These are phyloP conservation scores for Pyrenochaeta sp. DNA, from an alignment of 2,329 filamentous ascomycete species.

Conservation along the genomic window DNA sequence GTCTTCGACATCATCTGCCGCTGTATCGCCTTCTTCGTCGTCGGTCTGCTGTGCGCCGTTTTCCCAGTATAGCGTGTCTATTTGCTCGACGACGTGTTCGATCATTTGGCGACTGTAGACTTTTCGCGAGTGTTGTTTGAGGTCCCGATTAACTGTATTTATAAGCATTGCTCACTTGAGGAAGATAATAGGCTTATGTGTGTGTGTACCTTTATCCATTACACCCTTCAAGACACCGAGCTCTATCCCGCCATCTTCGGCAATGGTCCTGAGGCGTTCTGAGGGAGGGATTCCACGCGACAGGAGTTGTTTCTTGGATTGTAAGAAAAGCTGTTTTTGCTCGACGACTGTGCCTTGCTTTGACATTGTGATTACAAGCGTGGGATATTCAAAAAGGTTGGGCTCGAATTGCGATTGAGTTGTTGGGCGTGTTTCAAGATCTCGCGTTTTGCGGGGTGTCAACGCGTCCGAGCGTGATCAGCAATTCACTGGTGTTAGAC, in stretches of 20 bases:
- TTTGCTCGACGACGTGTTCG: constrained; percentile 76
- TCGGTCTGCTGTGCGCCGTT: constrained; percentile 51
- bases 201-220: constrained; percentile 57
- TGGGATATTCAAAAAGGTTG: neutral
- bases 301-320: constrained; percentile 69
- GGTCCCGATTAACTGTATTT: constrained; percentile 65
- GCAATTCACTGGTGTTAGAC: neutral
- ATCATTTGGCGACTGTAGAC: constrained; percentile 75
- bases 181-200: neutral
- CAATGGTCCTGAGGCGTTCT: constrained; percentile 62
- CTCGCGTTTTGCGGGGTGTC: constrained; percentile 3
- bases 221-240: constrained; percentile 61
- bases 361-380: constrained; percentile 19
- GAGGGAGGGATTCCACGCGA: constrained; percentile 67
- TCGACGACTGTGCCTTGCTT: constrained; percentile 58
- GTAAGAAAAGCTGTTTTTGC: constrained; percentile 71
- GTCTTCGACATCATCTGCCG: constrained; percentile 52
- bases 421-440: neutral
- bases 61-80: constrained; percentile 70
- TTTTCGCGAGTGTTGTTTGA: constrained; percentile 71
- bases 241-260: constrained; percentile 54
- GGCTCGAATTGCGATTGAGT: neutral
- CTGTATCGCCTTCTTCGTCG: constrained; percentile 22
- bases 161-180: neutral
- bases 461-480: constrained; percentile 1